Conservation (phyloP, 2,329 filamentous ascomycete genomes). For the Colletotrichum truncatum region DNA sequence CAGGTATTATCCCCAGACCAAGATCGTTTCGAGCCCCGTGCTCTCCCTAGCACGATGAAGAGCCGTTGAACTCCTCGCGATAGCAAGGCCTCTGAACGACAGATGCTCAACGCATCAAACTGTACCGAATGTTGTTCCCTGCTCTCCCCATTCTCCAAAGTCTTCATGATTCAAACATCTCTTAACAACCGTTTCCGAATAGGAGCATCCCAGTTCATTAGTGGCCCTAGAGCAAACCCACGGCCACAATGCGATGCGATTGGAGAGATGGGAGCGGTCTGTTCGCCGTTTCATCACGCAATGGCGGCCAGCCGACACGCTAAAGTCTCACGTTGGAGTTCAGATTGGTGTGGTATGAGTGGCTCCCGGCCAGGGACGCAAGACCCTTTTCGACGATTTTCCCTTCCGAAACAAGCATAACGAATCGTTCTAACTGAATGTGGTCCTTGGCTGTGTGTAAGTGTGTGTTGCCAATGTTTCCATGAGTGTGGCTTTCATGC, state of each 20-base stretch:
- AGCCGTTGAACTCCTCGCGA: neutral
- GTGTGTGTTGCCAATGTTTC: neutral
- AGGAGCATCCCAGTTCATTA: neutral
- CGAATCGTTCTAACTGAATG: constrained; percentile 14
- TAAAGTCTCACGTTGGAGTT: neutral
- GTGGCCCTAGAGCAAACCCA: neutral
- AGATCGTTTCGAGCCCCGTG: neutral
- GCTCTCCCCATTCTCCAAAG: too few species aligned
- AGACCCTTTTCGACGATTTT: neutral
- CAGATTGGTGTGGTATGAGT: neutral
- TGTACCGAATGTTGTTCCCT: neutral
- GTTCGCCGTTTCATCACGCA: constrained; percentile 16
- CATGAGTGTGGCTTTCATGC: too few species aligned
- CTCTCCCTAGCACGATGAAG: neutral
- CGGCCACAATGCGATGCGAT: constrained; percentile 8
- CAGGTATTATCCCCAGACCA: too few species aligned
- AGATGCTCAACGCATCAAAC: neutral
- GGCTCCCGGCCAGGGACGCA: neutral
- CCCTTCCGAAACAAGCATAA: constrained; percentile 11
- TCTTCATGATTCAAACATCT: too few species aligned
- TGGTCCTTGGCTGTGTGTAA: neutral
- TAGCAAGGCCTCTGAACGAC: neutral
- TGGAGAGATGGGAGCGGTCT: neutral
- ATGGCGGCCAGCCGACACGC: neutral
- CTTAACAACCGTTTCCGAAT: neutral